A percentile compares a stretch with the other conserved stretches of the same genome.
phyloP scores from a whole-genome alignment of 192 early-diverging fungal genomes.

The Cetraspora pellucida region DNA sequence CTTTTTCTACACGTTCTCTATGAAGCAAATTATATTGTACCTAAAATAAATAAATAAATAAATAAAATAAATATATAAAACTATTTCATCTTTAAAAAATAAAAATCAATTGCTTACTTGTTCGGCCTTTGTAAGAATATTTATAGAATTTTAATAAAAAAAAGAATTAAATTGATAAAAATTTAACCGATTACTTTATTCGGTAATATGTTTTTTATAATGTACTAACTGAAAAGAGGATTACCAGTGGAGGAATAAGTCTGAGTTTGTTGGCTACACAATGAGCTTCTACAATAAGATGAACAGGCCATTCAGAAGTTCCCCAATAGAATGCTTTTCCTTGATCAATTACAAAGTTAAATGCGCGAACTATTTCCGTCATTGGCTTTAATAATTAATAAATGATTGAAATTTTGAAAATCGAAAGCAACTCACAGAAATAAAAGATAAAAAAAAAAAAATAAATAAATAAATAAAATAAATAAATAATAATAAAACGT shows the following conservation, averaged over 20 bases:
- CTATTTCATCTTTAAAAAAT: not conserved
- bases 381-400: slow-evolving; percentile 52
- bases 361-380: slow-evolving; percentile 85
- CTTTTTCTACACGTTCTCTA: slow-evolving; percentile 74
- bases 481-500: not conserved
- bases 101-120: slow-evolving; percentile 34
- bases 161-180: too few species aligned
- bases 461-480: too few species aligned
- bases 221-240: not conserved
- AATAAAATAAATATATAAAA: not conserved
- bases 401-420: not conserved
- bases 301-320: slow-evolving; percentile 79
- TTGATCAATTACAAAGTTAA: slow-evolving; percentile 79
- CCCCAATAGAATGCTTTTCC: slow-evolving; percentile 87
- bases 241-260: slow-evolving; percentile 68
- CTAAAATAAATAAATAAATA: slow-evolving; percentile 57
- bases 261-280: slow-evolving; percentile 66
- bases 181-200: too few species aligned
- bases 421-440: too few species aligned
- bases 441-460: too few species aligned
- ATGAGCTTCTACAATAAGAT: slow-evolving; percentile 76
- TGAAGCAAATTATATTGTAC: slow-evolving; percentile 88
- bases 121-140: not conserved
- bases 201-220: not conserved
- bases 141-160: too few species aligned